Evolutionary conservation across 768 basidiomycete genomes (phyloP), one percentile per base, ranked within the genome.

Genomic region (Phaeotremella skinneri): DNA sequence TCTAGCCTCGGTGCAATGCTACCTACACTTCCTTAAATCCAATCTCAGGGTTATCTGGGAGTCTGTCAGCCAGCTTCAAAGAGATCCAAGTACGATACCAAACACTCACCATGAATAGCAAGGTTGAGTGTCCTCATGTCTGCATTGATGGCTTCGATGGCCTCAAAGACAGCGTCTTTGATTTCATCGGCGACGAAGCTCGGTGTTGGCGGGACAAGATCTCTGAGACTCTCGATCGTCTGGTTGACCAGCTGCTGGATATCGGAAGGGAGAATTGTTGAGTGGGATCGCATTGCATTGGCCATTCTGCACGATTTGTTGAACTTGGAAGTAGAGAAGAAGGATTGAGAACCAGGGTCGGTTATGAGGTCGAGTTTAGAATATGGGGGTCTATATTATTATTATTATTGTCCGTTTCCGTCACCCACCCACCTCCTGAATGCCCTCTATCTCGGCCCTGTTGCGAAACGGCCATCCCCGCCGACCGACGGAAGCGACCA

Each of bases 21-120:
- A 59, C 58, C 32, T 25, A 64, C 63, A 61, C 50, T 30, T 64
- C 63, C 39, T 61, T 54, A 27, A 64, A 64, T 1, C 53, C 49
- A 7, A 64, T 41, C 42, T 64, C 63, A 1, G 63, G 59, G 30
- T 64, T 61, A 23, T 64, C 63, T 64, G 21, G 11, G 29, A 21
- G 17, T 13, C 7, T 37, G 11, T 53, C 51, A 47, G 25, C 43
- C 42, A 1, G 42, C 43, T 37, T 14, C 16, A 49, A 30, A 25
- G 39, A 37, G 20, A 13, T 20, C 34, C 9, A 7, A 7, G 34
- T 37, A 7, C 34, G 17, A 17, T 17, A 17, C 7, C 7, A 37
- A 37, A 17, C 17, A 2, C 53, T 42, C 26, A 64, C 59, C 63
- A 51, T 64, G 63, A 37, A 64, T 64, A 17, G 56, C 59, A 20